These are phyloP conservation scores for Pleurozium schreberi DNA, from an alignment of 225 moss, liverwort and hornwort species.

Conservation along the genomic window DNA sequence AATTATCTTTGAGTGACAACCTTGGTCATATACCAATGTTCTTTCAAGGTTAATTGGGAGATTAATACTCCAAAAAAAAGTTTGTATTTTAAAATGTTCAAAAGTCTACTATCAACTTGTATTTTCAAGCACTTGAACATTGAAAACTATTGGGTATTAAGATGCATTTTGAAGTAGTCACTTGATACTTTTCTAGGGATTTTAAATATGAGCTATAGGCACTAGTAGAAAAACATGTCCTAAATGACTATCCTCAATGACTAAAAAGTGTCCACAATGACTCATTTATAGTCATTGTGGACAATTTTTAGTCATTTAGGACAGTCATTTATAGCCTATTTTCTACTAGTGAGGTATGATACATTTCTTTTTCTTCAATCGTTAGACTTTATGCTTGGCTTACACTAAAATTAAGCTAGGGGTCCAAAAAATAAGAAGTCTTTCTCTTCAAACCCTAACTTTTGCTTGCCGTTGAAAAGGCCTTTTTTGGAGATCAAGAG, in stretches of 20 bases:
- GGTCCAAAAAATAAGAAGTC: background rate
- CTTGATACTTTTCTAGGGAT: accelerated
- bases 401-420: background rate
- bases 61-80: too few species aligned
- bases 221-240: too few species aligned
- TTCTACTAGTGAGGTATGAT: too few species aligned
- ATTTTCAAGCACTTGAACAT: background rate
- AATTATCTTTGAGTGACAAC: background rate
- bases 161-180: background rate
- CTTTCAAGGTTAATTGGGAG: too few species aligned
- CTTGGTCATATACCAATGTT: background rate
- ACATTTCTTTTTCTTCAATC: background rate
- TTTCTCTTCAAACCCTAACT: background rate
- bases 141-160: background rate
- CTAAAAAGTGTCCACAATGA: too few species aligned
- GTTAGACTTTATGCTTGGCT: background rate
- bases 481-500: accelerated
- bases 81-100: background rate
- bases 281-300: too few species aligned
- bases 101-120: background rate
- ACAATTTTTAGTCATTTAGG: too few species aligned
- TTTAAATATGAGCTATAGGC: background rate
- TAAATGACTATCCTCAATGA: too few species aligned
- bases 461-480: background rate
- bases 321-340: too few species aligned